Percentiles rank a stretch among this genome's conserved stretches.
These are phyloP conservation scores for Vaccinium macrocarpon DNA, from an alignment of 148 eudicot genomes.

Conservation along the genomic window DNA sequence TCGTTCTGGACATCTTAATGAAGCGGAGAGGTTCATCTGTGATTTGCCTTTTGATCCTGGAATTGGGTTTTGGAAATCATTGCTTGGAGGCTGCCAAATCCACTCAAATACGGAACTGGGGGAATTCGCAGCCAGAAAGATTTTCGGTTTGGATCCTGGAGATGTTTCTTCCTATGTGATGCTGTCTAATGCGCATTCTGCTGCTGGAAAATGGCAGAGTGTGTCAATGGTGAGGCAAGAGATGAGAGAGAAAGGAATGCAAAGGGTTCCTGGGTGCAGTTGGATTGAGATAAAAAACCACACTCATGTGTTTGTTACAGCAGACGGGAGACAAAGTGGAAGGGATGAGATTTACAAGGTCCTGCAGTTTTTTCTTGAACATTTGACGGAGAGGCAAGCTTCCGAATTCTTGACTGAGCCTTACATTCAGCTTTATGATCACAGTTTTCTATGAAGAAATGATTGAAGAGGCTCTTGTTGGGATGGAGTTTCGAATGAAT, in stretches of 20 bases:
- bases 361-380: constrained; percentile 29
- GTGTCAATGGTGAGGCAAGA: constrained; percentile 29
- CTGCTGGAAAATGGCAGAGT: constrained; percentile 47
- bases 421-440: constrained; percentile 6
- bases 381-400: constrained; percentile 18
- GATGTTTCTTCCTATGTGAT: constrained; percentile 54
- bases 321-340: constrained; percentile 27
- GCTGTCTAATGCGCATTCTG: constrained; percentile 55
- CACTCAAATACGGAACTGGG: constrained; percentile 45
- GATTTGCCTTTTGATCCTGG: constrained; percentile 60
- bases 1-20: constrained; percentile 42
- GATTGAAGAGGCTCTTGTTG: neutral
- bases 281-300: constrained; percentile 44
- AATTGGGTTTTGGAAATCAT: constrained; percentile 56
- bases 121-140: constrained; percentile 40
- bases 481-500: neutral
- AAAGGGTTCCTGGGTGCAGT: constrained; percentile 50
- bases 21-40: constrained; percentile 40
- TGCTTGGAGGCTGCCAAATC: constrained; percentile 58
- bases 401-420: constrained; percentile 9
- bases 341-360: constrained; percentile 35
- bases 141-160: constrained; percentile 44
- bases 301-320: constrained; percentile 38
- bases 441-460: neutral
- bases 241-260: constrained; percentile 47